Evolutionary conservation across 257 asterid species (phyloP).

Genomic region (Echium plantagineum): DNA sequence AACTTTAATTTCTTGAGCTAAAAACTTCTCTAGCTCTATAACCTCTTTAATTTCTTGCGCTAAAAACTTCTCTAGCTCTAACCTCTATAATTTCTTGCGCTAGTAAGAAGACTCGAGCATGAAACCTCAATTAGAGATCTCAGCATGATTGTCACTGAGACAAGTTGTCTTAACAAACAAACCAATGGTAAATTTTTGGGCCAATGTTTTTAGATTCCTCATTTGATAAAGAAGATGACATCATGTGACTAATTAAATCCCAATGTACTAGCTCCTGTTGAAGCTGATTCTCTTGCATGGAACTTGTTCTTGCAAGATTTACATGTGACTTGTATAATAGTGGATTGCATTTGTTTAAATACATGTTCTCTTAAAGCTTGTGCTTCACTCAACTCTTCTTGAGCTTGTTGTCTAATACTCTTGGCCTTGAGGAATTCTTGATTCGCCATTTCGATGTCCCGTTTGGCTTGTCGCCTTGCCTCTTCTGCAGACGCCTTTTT

Average conservation of each 20-base stretch:
- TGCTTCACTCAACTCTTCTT: constrained; percentile 53
- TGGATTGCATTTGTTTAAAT: constrained; percentile 38
- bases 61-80: no score
- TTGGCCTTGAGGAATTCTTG: constrained; percentile 63
- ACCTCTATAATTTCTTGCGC: no score
- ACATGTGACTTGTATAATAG: constrained; percentile 50
- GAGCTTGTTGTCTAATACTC: constrained; percentile 67
- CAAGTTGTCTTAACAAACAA: no score
- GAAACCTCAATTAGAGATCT: no score
- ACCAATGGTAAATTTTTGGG: constrained; percentile 14
- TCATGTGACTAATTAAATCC: constrained; percentile 33
- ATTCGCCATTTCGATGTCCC: constrained; percentile 70
- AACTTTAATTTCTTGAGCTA: no score
- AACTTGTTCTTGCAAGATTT: constrained; percentile 52
- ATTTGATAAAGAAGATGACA: constrained; percentile 42
- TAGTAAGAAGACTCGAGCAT: no score
- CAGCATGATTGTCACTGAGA: no score
- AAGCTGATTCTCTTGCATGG: constrained; percentile 12
- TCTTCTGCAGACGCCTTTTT: constrained; percentile 68
- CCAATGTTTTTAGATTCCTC: constrained; percentile 31
- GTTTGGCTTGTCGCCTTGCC: constrained; percentile 48
- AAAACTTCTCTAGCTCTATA: no score
- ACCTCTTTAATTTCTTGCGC: no score
- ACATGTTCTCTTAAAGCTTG: constrained; percentile 46
- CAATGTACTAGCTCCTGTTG: constrained; percentile 8